Evolutionary conservation across 2,329 filamentous ascomycete genomes (phyloP), one percentile per base, ranked within the genome.

Genomic region (Ceratocystiopsis brevicomis): DNA sequence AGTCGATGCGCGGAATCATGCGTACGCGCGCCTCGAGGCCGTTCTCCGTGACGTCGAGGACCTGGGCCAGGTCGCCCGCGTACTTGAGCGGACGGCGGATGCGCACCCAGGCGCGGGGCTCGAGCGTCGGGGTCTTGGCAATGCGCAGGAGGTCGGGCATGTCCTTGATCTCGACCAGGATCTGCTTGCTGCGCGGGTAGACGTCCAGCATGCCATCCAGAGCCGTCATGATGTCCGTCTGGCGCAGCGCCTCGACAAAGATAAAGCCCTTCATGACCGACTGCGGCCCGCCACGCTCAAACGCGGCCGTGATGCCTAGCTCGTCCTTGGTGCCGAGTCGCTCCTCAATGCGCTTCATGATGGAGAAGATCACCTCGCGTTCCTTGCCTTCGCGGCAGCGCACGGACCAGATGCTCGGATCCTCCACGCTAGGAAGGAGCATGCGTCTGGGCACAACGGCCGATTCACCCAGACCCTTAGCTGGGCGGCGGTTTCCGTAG

Each of bases 61-160:
- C 81, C 59, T 94, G 85, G 6, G 85, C 90, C 52, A 98, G 66
- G 67, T 98, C 90, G 17, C 83, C 83, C 37, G 76, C 74, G 60
- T 98, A 92, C 56, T 87, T 81, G 38, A 78, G 71, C 3, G 77
- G 78, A 43, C 83, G 75, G 57, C 77, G 79, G 49, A 96, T 76
- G 49, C 90, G 84, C 42, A 96, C 88, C 72, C 90, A 98, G 35
- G 85, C 85, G 49, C 88, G 88, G 11, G 81, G 81, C 52, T 90
- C 77, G 33, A 98, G 67, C 21, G 78, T 77, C 40, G 86, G 82
- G 3, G 81, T 88, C 64, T 94, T 94, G 47, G 76, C 78, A 25
- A 93, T 84, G 42, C 86, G 77, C 16, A 98, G 69, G n/a, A 98
- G 71, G 60, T 96, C 90, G 2, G 90, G 88, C 78, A 95, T 94